Base-by-base conservation (phyloP, 495 filamentous ascomycete genomes). In the Penicilliopsis zonata region DNA sequence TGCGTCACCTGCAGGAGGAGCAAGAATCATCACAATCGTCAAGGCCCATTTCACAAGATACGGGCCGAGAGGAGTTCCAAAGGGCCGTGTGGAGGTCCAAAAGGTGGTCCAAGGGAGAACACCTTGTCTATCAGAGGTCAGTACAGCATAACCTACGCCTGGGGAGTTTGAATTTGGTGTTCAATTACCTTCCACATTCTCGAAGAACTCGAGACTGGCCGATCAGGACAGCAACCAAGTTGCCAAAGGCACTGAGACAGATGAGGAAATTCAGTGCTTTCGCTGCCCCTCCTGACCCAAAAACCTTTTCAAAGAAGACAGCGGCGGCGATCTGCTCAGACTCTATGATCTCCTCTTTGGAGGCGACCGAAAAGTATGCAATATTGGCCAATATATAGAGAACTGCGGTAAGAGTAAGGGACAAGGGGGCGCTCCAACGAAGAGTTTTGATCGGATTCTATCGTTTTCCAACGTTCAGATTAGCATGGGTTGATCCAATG, bases 1-100 rank as follows among this genome's bases (percentile, higher is more conserved):
- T 9, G 74, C 76, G 50, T 80, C 75, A 4, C 77, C 77, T 2
- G 74, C 73, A 0, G 76, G 77, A 3, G 74, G 75, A 1, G 73
- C 75, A 0, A 80, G 41, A 14, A 80, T 79, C 71, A 80, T 75
- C 23, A 82, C 26, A 4, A 75, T 31, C 0, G 75, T 82, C 23
- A 78, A 36, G 1, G 42, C 32, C 65, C 69, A 82, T 41, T 75
- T 70, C 3, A 80, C 20, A 8, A 66, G 23, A 43, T 77, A 78
- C 0, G 75, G 72, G 0, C 66, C 74, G 0, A 77, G 36, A 0
- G 75, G 74, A 3, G 73, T 80, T 18, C 70, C 70, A 35, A 79
- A 79, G 0, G 77, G 77, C 6, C 59, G 59, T 0, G 72, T 78
- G 0, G 69, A 75, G 0, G 72, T 76, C 73, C 72, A 80, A 41